phyloP scores from a whole-genome alignment of 352 stramenopile species.

The Elongisporangium prolatum region DNA sequence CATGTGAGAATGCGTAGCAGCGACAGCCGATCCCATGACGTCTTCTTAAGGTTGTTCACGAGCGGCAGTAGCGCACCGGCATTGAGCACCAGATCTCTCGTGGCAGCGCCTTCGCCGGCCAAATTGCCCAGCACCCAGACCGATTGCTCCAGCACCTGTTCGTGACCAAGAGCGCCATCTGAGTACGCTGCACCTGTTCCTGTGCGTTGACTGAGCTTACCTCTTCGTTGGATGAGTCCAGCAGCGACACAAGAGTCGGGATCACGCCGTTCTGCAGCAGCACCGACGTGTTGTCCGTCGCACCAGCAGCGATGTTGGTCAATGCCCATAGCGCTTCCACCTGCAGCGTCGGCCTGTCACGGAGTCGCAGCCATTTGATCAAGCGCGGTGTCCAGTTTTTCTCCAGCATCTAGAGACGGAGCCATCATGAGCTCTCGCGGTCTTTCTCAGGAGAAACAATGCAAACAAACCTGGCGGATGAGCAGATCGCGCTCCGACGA shows the following conservation, averaged over 20 bases:
- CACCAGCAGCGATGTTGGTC: slow-evolving; percentile 93
- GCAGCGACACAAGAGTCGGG: slow-evolving; percentile 86
- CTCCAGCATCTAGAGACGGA: no score
- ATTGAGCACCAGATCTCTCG: slow-evolving; percentile 84
- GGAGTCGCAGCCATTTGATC: slow-evolving; percentile 80
- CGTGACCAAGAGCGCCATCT: slow-evolving; percentile 2
- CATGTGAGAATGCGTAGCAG: slow-evolving; percentile 90
- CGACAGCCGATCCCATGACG: slow-evolving; percentile 72
- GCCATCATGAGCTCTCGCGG: no score
- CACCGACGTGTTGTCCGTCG: slow-evolving; percentile 90
- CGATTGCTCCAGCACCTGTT: slow-evolving; percentile 89
- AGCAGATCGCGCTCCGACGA: no score
- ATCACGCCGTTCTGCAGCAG: slow-evolving; percentile 91
- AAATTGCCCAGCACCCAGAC: slow-evolving; percentile 93
- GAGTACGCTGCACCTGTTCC: not conserved
- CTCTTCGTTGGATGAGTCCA: slow-evolving; percentile 90
- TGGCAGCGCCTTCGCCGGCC: slow-evolving; percentile 85
- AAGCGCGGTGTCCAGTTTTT: slow-evolving; percentile 82
- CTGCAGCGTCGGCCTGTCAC: slow-evolving; percentile 80
- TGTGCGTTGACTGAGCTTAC: slow-evolving; percentile 19
- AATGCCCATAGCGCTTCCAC: slow-evolving; percentile 94
- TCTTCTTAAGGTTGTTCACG: slow-evolving; percentile 88
- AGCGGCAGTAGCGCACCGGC: slow-evolving; percentile 81
- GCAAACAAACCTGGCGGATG: no score
- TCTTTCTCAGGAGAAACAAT: no score